Evolutionary conservation across 371 early-diverging fungal genomes (phyloP).

Genomic region (Mortierella sp.): DNA sequence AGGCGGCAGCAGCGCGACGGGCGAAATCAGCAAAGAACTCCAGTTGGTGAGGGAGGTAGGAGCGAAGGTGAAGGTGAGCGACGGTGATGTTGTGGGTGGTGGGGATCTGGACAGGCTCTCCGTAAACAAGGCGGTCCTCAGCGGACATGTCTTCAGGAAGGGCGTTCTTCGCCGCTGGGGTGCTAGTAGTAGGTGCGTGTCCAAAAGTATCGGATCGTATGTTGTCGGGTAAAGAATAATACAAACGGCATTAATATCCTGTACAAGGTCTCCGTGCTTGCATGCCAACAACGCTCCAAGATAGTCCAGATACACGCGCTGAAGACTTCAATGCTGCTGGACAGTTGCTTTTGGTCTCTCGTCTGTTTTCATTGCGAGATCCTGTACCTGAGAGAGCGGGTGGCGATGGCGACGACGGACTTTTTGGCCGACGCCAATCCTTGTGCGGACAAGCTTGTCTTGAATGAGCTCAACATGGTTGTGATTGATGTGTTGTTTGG

Average conservation of each 20-base stretch:
- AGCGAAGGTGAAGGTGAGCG: slow-evolving; percentile 80
- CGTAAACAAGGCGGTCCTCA: slow-evolving; percentile 55
- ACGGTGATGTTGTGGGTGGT: slow-evolving; percentile 78
- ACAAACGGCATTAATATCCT: slow-evolving; percentile 4
- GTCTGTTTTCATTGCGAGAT: not conserved
- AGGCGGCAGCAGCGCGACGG: slow-evolving; percentile 82
- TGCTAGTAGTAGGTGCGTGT: slow-evolving; percentile 9
- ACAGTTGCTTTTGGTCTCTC: too few species aligned
- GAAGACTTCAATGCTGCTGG: not conserved
- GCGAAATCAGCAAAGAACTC: slow-evolving; percentile 92
- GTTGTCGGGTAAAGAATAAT: not conserved
- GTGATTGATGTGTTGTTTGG: not conserved
- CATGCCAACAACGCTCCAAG: not conserved
- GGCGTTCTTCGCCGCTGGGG: slow-evolving; percentile 4
- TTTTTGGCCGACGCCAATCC: slow-evolving; percentile 35
- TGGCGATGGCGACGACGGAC: slow-evolving; percentile 24
- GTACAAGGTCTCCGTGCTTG: not conserved
- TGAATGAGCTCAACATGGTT: slow-evolving; percentile 49
- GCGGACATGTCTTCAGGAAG: slow-evolving; percentile 45
- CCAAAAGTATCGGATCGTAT: not conserved
- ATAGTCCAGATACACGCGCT: not conserved
- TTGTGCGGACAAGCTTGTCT: slow-evolving; percentile 36
- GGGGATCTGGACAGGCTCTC: slow-evolving; percentile 63
- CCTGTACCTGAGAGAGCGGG: slow-evolving; percentile 53
- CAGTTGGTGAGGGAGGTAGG: slow-evolving; percentile 83